Evolutionary conservation across 169 alveolate species (phyloP).

Genomic region (Perkinsus marinus): DNA sequence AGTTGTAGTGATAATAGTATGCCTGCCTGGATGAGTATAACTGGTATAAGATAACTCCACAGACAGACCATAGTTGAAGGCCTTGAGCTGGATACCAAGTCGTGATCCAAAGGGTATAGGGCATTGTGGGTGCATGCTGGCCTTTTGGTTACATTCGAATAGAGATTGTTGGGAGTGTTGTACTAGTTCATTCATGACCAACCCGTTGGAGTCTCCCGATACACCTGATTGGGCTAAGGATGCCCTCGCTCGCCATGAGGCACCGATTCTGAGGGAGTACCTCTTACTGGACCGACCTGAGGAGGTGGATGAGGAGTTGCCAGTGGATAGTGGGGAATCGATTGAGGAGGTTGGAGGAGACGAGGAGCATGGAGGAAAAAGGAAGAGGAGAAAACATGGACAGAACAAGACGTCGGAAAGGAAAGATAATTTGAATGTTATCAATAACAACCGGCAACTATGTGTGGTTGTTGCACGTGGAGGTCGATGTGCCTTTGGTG

Average conservation of each 20-base stretch:
- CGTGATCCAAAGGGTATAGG: too few species aligned
- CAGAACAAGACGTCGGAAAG: background rate
- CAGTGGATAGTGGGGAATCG: background rate
- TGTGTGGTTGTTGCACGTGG: background rate
- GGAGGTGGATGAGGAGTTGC: background rate
- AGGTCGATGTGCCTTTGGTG: background rate
- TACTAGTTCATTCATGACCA: too few species aligned
- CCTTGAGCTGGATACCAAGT: too few species aligned
- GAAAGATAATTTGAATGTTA: background rate
- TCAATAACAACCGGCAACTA: background rate
- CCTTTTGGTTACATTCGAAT: too few species aligned
- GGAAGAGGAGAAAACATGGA: background rate
- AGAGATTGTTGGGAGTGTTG: too few species aligned
- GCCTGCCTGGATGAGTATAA: background rate
- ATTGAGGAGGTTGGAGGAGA: background rate
- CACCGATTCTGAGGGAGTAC: background rate
- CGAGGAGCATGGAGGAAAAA: background rate
- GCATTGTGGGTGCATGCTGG: too few species aligned
- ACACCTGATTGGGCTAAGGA: background rate
- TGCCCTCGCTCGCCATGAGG: background rate
- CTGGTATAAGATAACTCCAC: background rate
- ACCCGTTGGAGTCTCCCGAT: too few species aligned
- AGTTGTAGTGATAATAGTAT: background rate
- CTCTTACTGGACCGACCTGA: background rate
- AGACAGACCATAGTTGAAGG: too few species aligned